phyloP scores from a whole-genome alignment of 2,329 filamentous ascomycete genomes.

The Grosmannia penicillata region DNA sequence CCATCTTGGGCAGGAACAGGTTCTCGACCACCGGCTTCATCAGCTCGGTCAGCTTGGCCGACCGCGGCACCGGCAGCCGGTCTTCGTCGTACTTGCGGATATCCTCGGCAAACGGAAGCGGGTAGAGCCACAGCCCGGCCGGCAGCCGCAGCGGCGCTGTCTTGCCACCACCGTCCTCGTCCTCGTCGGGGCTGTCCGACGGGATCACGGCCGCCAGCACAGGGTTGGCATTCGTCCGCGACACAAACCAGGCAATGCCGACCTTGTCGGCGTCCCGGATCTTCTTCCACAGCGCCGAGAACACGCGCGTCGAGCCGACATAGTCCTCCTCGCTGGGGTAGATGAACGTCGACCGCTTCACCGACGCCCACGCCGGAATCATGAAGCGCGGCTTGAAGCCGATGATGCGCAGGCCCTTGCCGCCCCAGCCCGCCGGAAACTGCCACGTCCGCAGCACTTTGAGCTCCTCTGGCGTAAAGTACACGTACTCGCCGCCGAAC shows the following conservation, averaged over 20 bases:
- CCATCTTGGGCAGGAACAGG: conserved; percentile 71
- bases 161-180: background rate
- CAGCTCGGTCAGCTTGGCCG: conserved; percentile 58
- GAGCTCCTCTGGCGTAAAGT: conserved; percentile 75
- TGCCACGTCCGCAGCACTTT: conserved; percentile 49
- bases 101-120: conserved; percentile 81
- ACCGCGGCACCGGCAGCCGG: conserved; percentile 34
- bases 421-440: conserved; percentile 42
- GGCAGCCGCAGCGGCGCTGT: conserved; percentile 61
- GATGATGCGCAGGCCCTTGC: conserved; percentile 72
- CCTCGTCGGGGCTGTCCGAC: conserved; percentile 43
- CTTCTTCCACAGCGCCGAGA: conserved; percentile 81
- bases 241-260: conserved; percentile 78
- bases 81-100: conserved; percentile 60
- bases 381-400: conserved; percentile 75
- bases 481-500: conserved; percentile 80
- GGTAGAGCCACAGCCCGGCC: conserved; percentile 76
- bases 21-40: conserved; percentile 79
- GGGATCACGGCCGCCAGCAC: conserved; percentile 70
- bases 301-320: conserved; percentile 83
- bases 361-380: conserved; percentile 70
- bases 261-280: conserved; percentile 66
- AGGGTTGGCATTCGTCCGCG: conserved; percentile 66
- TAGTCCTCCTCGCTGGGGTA: conserved; percentile 86
- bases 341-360: conserved; percentile 79